Evolutionary conservation across 257 asterid genomes (phyloP).

Genomic region (Cynanchum wilfordii): DNA sequence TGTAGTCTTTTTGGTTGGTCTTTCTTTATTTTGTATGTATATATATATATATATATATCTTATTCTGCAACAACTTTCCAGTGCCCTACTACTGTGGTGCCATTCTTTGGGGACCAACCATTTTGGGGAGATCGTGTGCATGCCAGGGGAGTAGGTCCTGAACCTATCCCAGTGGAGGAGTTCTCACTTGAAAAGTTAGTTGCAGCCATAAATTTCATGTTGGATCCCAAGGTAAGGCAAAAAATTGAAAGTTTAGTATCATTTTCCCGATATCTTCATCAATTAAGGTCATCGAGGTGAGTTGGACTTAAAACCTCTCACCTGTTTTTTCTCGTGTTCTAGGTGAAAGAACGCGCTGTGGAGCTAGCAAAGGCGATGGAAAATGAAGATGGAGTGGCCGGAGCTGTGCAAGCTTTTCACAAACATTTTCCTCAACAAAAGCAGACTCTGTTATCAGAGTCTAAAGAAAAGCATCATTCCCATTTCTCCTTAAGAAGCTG

Average conservation of each 20-base stretch:
- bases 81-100: conserved; percentile 91
- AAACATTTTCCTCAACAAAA: conserved; percentile 51
- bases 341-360: conserved; percentile 69
- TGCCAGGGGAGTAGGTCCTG: conserved; percentile 83
- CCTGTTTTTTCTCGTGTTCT: neutral
- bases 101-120: conserved; percentile 94
- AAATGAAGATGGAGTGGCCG: conserved; percentile 75
- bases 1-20: neutral
- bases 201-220: conserved; percentile 77
- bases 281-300: too few relatives aligned
- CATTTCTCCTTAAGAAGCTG: neutral
- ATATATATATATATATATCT: neutral
- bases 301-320: too few relatives aligned
- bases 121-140: conserved; percentile 92
- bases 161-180: conserved; percentile 78
- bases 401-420: conserved; percentile 75
- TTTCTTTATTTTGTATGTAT: neutral
- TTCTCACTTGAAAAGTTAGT: conserved; percentile 75
- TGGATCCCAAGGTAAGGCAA: conserved; percentile 56
- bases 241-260: neutral
- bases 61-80: conserved; percentile 12
- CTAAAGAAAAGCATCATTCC: conserved; percentile 19
- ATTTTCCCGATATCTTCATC: too few relatives aligned
- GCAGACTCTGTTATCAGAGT: conserved; percentile 14
- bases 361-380: conserved; percentile 81